Percentiles rank a stretch among this genome's conserved stretches.
Evolutionary conservation across 805 yeast species (phyloP).

Genomic region (Starmerella geochares): DNA sequence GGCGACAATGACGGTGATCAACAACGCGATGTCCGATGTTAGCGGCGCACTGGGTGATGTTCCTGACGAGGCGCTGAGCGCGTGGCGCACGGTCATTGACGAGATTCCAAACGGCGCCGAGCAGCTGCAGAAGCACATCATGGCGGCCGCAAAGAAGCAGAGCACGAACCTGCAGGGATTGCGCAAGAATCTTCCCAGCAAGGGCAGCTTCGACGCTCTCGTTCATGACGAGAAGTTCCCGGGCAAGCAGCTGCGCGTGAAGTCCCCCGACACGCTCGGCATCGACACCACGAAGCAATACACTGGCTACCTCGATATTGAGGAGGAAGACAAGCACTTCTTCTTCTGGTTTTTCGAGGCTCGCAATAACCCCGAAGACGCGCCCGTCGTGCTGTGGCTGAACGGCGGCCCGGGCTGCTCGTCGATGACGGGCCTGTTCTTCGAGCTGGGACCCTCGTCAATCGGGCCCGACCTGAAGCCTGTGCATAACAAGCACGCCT

Average conservation of each 20-base stretch:
- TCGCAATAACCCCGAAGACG: slow-evolving; percentile 73
- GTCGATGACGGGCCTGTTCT: slow-evolving; percentile 82
- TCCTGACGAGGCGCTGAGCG: slow-evolving; percentile 27
- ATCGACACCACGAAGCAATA: slow-evolving; percentile 72
- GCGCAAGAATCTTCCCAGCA: slow-evolving; percentile 10
- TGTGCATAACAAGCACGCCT: slow-evolving; percentile 73
- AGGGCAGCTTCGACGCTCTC: slow-evolving; percentile 11
- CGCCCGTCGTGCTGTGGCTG: slow-evolving; percentile 81
- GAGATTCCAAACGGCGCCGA: slow-evolving; percentile 27
- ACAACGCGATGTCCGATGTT: slow-evolving; percentile 27
- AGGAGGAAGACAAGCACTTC: slow-evolving; percentile 62
- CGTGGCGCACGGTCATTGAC: slow-evolving; percentile 29
- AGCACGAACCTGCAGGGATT: slow-evolving; percentile 8
- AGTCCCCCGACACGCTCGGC: slow-evolving; percentile 59
- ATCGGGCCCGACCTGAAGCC: slow-evolving; percentile 59
- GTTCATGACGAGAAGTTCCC: slow-evolving; percentile 22
- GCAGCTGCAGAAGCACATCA: slow-evolving; percentile 24
- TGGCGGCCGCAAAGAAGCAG: slow-evolving; percentile 14
- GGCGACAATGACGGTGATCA: slow-evolving; percentile 15
- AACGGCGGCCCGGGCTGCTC: slow-evolving; percentile 98
- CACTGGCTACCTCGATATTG: slow-evolving; percentile 65
- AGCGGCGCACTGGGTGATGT: slow-evolving; percentile 24
- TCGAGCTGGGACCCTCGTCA: slow-evolving; percentile 86
- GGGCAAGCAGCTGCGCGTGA: slow-evolving; percentile 44
- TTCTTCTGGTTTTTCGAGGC: slow-evolving; percentile 88